Conservation (phyloP, 176 grass and related monocot genomes). For the Carex pumila region DNA sequence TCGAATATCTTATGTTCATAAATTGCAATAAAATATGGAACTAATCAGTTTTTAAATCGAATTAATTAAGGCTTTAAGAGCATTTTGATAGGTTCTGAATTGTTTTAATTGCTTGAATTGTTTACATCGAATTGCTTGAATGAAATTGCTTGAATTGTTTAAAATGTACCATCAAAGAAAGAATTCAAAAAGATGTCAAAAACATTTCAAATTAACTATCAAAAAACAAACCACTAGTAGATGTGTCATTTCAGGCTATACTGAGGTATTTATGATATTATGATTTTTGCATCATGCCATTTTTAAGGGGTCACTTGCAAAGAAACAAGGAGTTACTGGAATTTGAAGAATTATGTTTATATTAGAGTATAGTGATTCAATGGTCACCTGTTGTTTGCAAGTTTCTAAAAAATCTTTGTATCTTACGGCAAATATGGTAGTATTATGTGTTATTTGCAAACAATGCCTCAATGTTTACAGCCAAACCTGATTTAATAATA, state of each 20-base stretch:
- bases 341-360: background rate
- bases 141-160: too few species aligned
- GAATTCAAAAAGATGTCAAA: background rate
- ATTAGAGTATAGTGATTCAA: background rate
- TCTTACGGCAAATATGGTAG: background rate
- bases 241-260: background rate
- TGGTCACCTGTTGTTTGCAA: background rate
- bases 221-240: background rate
- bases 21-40: too few species aligned
- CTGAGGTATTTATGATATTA: background rate
- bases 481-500: too few species aligned
- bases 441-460: background rate
- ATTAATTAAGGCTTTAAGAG: too few species aligned
- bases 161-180: slow-evolving; percentile 11
- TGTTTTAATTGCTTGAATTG: too few species aligned
- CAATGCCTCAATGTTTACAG: background rate
- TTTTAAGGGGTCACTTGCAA: background rate
- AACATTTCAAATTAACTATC: background rate
- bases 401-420: background rate
- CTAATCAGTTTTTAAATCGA: too few species aligned
- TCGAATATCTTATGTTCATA: too few species aligned
- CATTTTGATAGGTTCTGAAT: too few species aligned
- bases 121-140: too few species aligned
- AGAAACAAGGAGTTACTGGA: background rate
- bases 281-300: background rate